phyloP scores from a whole-genome alignment of 2,329 filamentous ascomycete genomes.

The Metarhizium rileyi region DNA sequence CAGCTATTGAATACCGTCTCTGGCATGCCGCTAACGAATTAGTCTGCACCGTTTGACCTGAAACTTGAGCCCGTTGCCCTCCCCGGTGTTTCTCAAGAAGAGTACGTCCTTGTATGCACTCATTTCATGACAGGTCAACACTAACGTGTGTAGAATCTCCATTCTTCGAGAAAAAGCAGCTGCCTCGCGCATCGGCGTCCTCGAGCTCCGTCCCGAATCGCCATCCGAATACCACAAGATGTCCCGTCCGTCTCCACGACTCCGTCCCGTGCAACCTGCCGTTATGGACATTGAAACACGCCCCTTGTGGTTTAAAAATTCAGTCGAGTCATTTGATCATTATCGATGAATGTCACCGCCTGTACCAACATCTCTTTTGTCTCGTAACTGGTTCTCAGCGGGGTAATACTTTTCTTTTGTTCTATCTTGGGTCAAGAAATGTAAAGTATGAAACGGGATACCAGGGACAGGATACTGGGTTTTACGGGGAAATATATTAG shows the following conservation, averaged over 20 bases:
- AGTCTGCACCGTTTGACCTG: conserved; percentile 52
- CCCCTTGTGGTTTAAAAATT: conserved; percentile 2
- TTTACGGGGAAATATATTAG: background rate
- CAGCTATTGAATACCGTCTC: background rate
- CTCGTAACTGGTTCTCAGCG: background rate
- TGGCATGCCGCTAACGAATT: conserved; percentile 1
- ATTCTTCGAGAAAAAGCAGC: conserved; percentile 43
- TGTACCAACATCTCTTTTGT: conserved; percentile 2
- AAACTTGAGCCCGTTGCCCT: conserved; percentile 42
- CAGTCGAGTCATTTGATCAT: background rate
- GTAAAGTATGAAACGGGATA: background rate
- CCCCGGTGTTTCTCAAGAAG: conserved; percentile 47
- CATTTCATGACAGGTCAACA: background rate
- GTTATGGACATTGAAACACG: background rate
- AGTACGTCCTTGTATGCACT: conserved; percentile 39
- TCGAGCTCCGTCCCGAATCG: conserved; percentile 17
- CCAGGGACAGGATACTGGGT: background rate
- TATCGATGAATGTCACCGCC: background rate
- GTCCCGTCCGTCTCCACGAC: conserved; percentile 7
- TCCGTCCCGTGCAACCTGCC: conserved; percentile 1
- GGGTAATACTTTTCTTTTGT: background rate
- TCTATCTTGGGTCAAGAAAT: background rate
- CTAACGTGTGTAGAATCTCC: conserved; percentile 27
- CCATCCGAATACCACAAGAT: conserved; percentile 7
- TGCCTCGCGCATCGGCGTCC: conserved; percentile 37